Percentiles rank a stretch among this genome's conserved stretches.
These are phyloP conservation scores for Hypseocharis bilobata DNA, from an alignment of 441 rosid genomes.

Conservation along the genomic window DNA sequence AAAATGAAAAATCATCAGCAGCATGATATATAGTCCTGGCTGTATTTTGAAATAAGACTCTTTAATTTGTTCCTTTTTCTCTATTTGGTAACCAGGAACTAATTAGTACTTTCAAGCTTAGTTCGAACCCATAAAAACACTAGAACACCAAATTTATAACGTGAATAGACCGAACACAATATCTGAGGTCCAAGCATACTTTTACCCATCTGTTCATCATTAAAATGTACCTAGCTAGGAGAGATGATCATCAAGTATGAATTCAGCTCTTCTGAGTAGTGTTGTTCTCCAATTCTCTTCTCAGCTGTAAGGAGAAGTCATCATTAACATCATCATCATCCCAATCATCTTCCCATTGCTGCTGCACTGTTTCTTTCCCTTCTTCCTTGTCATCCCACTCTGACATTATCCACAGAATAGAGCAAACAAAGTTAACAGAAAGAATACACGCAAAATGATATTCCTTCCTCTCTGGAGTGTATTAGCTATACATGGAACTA, in stretches of 20 bases:
- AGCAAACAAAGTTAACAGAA: neutral
- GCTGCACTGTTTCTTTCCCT: constrained; percentile 7
- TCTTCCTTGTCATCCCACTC: constrained; percentile 3
- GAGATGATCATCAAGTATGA: no score
- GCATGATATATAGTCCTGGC: no score
- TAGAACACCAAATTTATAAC: neutral
- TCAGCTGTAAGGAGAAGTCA: constrained; percentile 1
- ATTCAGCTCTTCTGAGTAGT: neutral
- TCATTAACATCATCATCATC: constrained; percentile 5
- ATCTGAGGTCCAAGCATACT: neutral
- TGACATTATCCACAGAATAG: neutral
- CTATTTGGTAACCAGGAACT: no score
- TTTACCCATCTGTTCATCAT: neutral
- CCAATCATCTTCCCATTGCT: constrained; percentile 6
- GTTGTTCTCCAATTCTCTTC: neutral
- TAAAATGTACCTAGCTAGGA: no score
- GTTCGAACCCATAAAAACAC: no score
- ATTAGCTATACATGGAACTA: neutral
- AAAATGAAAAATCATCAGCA: no score
- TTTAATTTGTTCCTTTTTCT: no score
- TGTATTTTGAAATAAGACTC: no score
- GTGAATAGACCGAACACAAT: neutral
- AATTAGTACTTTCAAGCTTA: no score
- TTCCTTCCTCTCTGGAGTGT: neutral
- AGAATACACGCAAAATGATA: neutral